Base-by-base conservation (phyloP, 2,329 filamentous ascomycete genomes). In the Emmonsia crescens region DNA sequence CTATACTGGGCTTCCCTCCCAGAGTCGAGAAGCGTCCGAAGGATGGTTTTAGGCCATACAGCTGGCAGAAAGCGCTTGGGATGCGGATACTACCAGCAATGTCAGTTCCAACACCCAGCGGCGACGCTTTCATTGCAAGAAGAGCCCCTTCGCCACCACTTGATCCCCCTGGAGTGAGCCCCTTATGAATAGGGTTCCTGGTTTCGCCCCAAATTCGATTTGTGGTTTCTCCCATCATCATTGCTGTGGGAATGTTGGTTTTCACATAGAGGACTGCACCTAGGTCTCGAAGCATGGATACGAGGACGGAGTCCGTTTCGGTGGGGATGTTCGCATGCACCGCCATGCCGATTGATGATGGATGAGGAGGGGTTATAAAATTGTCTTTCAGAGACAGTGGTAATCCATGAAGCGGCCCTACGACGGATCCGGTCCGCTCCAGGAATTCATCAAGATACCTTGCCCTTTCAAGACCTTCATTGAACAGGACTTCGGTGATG, bases 401-500 rank as follows among this genome's bases (percentile, higher is more conserved):
- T 46, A 77, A 69, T 44, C 77, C 71, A 64, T 79, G 72, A 24
- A 77, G 70, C 3, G 75, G 75, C 9, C 76, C 76, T 16, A 73
- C 65, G 4, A 71, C 63, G n/a, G 70, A 65, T 5, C 71, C 72
- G 5, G 68, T 79, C 82, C 68, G 80, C 77, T 55, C 58, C 56
- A 66, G 16, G 60, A 68, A 46, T 66, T 67, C 60, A 61, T 78
- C 76, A 0, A 78, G 68, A 33, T 69, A 68, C 38, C 66, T 66
- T 0, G 76, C 77, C 33, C 72, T 66, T 10, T 73, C 68, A 1
- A 77, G 59, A 0, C 75, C 77, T 5, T 71, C 64, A 10, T 79
- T 72, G 65, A 84, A 83, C 60, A 85, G 77, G 29, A 80, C 78
- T 64, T 85, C 82, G 0, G 80, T 83, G 3, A 86, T 71, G 68